phyloP scores from a whole-genome alignment of 2,329 filamentous ascomycete species.

The Cercospora sp. region DNA sequence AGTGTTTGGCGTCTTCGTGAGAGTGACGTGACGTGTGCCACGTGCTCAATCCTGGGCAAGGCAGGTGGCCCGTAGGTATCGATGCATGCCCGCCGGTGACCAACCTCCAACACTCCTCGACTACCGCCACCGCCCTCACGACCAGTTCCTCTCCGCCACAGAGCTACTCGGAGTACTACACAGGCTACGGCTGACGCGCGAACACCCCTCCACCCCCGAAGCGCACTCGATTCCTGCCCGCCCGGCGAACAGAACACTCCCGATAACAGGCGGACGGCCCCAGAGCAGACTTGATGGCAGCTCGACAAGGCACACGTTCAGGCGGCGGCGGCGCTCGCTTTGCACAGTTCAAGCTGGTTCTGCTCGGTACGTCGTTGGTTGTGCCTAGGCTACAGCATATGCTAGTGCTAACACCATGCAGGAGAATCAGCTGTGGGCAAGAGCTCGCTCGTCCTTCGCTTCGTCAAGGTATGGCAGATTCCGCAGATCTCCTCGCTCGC shows the following conservation, averaged over 20 bases:
- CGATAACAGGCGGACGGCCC: not conserved
- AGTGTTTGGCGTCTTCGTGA: not conserved
- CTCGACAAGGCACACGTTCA: constrained; percentile 69
- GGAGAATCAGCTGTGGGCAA: constrained; percentile 99
- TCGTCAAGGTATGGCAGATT: constrained; percentile 75
- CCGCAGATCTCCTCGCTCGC: not conserved
- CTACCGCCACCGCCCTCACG: not conserved
- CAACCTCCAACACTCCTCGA: not conserved
- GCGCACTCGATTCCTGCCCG: not conserved
- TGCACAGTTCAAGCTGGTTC: constrained; percentile 97
- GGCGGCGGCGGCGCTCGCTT: constrained; percentile 70
- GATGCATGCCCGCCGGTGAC: constrained; percentile 1
- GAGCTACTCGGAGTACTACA: not conserved
- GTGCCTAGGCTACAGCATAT: constrained; percentile 27
- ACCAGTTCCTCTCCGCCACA: not conserved
- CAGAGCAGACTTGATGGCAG: constrained; percentile 64
- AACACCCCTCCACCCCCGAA: not conserved
- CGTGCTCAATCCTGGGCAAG: constrained; percentile 3
- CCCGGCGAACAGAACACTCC: not conserved
- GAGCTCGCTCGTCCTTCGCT: constrained; percentile 97
- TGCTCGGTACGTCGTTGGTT: constrained; percentile 70
- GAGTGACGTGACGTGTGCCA: constrained; percentile 14
- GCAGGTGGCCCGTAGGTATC: not conserved
- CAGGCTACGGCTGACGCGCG: not conserved
- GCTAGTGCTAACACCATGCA: constrained; percentile 48